These are phyloP conservation scores for Coemansia sp. DNA, from an alignment of 192 early-diverging fungal genomes.

Conservation along the genomic window DNA sequence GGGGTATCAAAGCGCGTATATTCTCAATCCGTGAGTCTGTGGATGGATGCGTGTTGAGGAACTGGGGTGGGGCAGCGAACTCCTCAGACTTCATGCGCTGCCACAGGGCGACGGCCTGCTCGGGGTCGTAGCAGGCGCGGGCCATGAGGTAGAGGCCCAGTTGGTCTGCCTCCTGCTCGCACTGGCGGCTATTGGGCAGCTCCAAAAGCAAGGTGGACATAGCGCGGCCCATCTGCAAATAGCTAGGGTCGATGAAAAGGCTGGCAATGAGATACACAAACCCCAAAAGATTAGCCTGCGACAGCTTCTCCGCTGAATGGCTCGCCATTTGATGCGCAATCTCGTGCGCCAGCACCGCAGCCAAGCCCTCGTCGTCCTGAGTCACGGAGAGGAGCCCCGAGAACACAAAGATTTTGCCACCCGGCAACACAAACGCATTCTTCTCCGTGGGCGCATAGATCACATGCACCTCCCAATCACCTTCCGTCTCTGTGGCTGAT, in stretches of 20 bases:
- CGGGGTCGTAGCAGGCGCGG: slow-evolving; percentile 89
- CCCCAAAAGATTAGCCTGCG: slow-evolving; percentile 63
- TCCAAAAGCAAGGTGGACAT: slow-evolving; percentile 72
- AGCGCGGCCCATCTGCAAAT: slow-evolving; percentile 57
- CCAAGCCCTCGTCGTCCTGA: slow-evolving; percentile 81
- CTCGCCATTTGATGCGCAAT: slow-evolving; percentile 91
- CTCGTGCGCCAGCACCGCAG: slow-evolving; percentile 93
- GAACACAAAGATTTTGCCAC: slow-evolving; percentile 97
- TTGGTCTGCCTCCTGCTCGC: slow-evolving; percentile 91
- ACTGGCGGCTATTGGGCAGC: slow-evolving; percentile 84
- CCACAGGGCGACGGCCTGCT: slow-evolving; percentile 80
- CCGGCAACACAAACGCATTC: slow-evolving; percentile 96
- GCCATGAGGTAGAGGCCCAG: slow-evolving; percentile 90
- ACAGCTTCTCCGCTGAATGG: slow-evolving; percentile 89
- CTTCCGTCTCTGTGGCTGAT: slow-evolving; percentile 63
- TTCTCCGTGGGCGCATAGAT: slow-evolving; percentile 68
- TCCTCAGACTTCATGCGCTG: slow-evolving; percentile 69
- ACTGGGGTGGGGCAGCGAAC: slow-evolving; percentile 54
- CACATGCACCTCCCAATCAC: slow-evolving; percentile 91
- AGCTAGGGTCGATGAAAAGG: slow-evolving; percentile 68
- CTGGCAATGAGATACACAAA: slow-evolving; percentile 61
- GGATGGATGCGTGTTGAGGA: slow-evolving; percentile 85
- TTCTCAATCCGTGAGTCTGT: slow-evolving; percentile 66
- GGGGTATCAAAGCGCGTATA: slow-evolving; percentile 50
- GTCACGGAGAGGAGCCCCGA: slow-evolving; percentile 86